Base-by-base conservation (phyloP, 2,329 filamentous ascomycete species). In the Podosphaera xanthii region DNA sequence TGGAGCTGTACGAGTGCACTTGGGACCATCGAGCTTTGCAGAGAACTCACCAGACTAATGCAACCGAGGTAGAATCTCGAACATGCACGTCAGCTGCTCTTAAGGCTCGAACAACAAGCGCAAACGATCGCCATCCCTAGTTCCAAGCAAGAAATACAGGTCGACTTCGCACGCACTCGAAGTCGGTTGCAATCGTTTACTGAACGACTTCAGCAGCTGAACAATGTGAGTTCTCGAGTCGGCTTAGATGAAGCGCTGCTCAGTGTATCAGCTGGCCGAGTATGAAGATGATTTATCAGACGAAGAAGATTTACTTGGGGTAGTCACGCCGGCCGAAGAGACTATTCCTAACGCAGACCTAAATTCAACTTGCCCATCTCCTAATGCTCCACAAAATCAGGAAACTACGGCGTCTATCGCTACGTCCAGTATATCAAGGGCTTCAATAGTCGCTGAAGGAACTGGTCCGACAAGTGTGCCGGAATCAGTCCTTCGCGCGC, bases 31-130 rank as follows among this genome's bases (percentile, higher is more conserved):
- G 10, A 40, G 36, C 5, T 31, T 7, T 14, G n/a, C n/a, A 9
- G 9, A 4, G n/a, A 58, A 7, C 6, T 10, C 33, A 30, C 36
- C 22, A 31, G n/a, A 36, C 48, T n/a, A 48, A 48, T 52, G 48
- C 6, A 50, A 7, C 6, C 31, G 36, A 40, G 36, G 36, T 62
- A 86, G 80, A 90, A 88, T 66, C 74, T 91, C 61, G 79, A 85
- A 64, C 80, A 86, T 68, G 86, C 86, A 30, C 80, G 82, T 48
- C 77, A 76, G 0, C 76, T 86, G 36, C 78, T 90, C 59, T 77
- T 83, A 30, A 81, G 77, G 61, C 76, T 88, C 49, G 86, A 89
- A 68, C 84, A 87, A 65, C 80, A 85, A 64, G 76, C 80, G 4
- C 70, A 79, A 12, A 73, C 71, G n/a, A 71, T 82, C 62, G 82